Evolutionary conservation across 2,329 filamentous ascomycete genomes (phyloP).

Genomic region (Fusarium veterinarium): DNA sequence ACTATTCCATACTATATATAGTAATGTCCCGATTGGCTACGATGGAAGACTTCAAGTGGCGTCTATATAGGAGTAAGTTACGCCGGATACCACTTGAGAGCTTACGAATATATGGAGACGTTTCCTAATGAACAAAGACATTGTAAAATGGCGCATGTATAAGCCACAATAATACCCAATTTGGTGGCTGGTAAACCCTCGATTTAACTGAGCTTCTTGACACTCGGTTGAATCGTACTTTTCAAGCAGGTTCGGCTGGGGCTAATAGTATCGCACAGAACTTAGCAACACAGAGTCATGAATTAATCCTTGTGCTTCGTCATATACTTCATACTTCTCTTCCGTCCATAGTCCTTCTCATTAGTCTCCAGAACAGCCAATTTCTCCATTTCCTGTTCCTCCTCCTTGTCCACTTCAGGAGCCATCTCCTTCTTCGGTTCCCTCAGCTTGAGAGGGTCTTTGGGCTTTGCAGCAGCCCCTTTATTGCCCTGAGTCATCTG

Average conservation of each 20-base stretch:
- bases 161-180: not conserved
- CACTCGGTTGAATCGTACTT: too few species aligned
- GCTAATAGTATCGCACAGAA: too few species aligned
- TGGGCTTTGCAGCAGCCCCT: accelerated
- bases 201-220: not conserved
- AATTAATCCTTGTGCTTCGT: not conserved
- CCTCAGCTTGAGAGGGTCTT: conserved; percentile 1
- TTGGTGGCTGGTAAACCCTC: not conserved
- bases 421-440: not conserved
- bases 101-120: not conserved
- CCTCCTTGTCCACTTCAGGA: not conserved
- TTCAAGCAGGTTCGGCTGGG: too few species aligned
- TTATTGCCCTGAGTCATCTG: accelerated
- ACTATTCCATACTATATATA: not conserved
- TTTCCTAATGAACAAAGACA: not conserved
- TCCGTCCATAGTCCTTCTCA: not conserved
- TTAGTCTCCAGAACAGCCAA: not conserved
- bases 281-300: too few species aligned
- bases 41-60: not conserved
- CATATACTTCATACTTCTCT: conserved; percentile 5
- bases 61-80: not conserved
- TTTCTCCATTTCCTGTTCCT: not conserved
- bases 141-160: not conserved
- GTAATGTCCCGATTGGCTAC: not conserved
- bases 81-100: not conserved